Evolutionary conservation across 805 yeast genomes (phyloP), one percentile per base, ranked within the genome.

Genomic region (Candida oleophila): DNA sequence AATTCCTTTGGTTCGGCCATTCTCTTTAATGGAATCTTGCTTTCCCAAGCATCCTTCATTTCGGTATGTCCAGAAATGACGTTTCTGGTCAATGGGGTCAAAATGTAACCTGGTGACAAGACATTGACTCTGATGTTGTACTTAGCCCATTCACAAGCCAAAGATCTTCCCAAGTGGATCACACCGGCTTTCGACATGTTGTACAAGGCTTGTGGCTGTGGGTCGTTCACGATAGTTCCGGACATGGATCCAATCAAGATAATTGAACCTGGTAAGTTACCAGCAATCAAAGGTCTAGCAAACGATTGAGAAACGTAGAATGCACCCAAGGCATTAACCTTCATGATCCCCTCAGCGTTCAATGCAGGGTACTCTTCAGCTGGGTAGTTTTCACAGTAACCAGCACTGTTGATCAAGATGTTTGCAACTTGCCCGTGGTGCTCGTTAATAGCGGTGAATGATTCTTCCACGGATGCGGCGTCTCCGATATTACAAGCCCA

Each of bases 101-200:
- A 77, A 50, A 87, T 87, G 72, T 87, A 87, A 41, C 92, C 94
- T 38, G 94, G 94, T 35, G 87, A 80, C 53, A 87, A 69, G 28
- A 91, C 79, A 71, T 87, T 86, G 55, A 87, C 89, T 65, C 92
- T 79, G 59, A 85, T 83, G 57, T 80, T 80, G 68, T 80, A 81
- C 56, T 80, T 76, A 43, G 94, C 87, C 94, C 94, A 87, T 66
- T 87, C 95, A 51, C 84, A 80, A 37, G 90, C 94, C 55, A 87
- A 70, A 2, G 91, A 79, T 63, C 81, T 80, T 46, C 79, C 87
- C 76, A 87, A 71, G 68, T 87, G 94, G 57, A 86, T 85, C 38
- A 86, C 92, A 62, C 91, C 94, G 15, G 94, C 94, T 71, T 87
- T 87, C 56, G 92, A 77, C 87, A 85, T 83, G 75, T 87, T 87